Base-by-base conservation (phyloP, 1,284 basidiomycete species). In the Cystobasidium slooffiae region DNA sequence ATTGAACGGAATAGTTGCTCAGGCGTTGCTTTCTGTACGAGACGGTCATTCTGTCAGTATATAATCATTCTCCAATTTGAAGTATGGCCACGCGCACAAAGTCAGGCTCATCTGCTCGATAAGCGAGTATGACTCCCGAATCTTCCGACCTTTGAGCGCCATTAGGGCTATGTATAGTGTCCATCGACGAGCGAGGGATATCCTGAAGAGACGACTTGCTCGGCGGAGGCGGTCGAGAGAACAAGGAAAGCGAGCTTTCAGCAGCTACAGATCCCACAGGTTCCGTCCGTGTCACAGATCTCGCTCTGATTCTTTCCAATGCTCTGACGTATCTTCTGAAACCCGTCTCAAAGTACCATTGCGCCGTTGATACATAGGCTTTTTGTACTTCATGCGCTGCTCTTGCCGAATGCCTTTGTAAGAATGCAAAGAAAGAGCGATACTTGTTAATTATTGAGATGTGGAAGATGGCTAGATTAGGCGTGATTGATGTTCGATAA, bases 271-370 rank as follows among this genome's bases (percentile, higher is more conserved):
- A 68, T 5, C 79, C 77, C 6, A 80, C 75, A 52, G 56, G 44
- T 65, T 80, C 78, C 22, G 62, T 64, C 43, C 37, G 55, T 14
- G 20, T 58, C 10, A 72, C n/a, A 12, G 64, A 62, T 64, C 83
- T 78, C 63, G 91, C 89, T 85, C 91, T 91, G 59, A 97, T 86
- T 82, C 86, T 88, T 31, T 88, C 87, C 58, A 98, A 84, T 78
- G 89, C 90, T 43, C 97, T 86, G 39, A 90, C 87, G 81, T 99
- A 99, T 62, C 97, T 85, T 74, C 97, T 85, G 81, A 99, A 95
- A 0, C 91, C 93, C 18, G 97, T 98, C 83, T 99, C 97, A 77
- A 94, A 98, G 82, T 97, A 99, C 20, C 93, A 87, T 22, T 94
- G 87, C 4, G 92, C 91, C 12, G 91, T 89, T 56, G 87, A 88